These are phyloP conservation scores for Endocalyx cinctus DNA, from an alignment of 2,329 filamentous ascomycete species.

Conservation along the genomic window DNA sequence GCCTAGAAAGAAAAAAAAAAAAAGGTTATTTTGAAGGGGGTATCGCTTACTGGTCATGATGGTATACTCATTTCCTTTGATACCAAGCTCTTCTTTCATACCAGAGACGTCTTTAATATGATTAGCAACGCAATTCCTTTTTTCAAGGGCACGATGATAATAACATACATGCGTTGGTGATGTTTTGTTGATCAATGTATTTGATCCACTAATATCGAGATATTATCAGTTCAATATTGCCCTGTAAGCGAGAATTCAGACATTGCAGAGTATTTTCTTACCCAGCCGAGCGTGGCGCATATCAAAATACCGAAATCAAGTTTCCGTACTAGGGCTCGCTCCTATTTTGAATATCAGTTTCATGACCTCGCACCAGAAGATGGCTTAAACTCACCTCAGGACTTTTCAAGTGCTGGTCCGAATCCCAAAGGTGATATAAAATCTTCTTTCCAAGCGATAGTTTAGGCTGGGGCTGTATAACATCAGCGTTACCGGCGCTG, in stretches of 20 bases:
- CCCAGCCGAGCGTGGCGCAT: slow-evolving; percentile 6
- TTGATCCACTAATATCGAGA: slow-evolving; percentile 10
- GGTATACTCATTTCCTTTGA: slow-evolving; percentile 9
- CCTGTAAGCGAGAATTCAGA: no score
- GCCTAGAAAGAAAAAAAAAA: no score
- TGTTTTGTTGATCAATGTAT: slow-evolving; percentile 8
- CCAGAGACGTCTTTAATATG: slow-evolving; percentile 5
- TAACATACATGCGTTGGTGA: slow-evolving; percentile 5
- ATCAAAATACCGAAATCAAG: slow-evolving; percentile 10
- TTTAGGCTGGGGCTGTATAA: no score
- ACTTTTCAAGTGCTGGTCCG: slow-evolving; percentile 8
- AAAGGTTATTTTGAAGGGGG: no score
- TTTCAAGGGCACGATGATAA: no score
- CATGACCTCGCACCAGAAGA: no score
- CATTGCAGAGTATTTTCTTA: no score
- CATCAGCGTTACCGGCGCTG: no score
- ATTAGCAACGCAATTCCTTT: no score
- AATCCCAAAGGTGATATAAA: slow-evolving; percentile 9
- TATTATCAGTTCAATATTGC: no score
- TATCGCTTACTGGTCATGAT: slow-evolving; percentile 6
- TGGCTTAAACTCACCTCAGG: slow-evolving; percentile 1
- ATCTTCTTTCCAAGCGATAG: slow-evolving; percentile 5
- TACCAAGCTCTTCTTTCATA: slow-evolving; percentile 8
- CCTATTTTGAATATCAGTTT: no score
- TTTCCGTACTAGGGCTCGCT: slow-evolving; percentile 7